Percentiles rank a stretch among this genome's conserved stretches.
These are phyloP conservation scores for Russula compacta DNA, from an alignment of 768 basidiomycete genomes.

Conservation along the genomic window DNA sequence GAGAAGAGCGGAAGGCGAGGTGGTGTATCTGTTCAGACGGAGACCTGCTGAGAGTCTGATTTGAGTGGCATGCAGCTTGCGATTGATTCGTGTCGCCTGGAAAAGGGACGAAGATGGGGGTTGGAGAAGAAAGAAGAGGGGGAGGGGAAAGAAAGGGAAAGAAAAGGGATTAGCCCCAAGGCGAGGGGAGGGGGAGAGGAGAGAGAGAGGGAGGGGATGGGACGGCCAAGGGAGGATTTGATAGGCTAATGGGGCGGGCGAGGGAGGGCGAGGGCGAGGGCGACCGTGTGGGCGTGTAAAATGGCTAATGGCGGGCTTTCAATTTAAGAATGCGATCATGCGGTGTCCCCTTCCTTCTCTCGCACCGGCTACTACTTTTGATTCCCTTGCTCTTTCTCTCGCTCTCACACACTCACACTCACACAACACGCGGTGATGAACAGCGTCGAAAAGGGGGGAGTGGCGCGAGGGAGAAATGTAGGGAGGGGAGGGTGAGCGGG, in stretches of 20 bases:
- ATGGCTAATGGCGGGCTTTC: constrained; percentile 17
- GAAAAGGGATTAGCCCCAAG: background rate
- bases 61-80: constrained; percentile 21
- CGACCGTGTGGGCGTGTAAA: constrained; percentile 26
- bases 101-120: background rate
- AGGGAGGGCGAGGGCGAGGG: background rate
- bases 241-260: constrained; percentile 1
- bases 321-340: constrained; percentile 17
- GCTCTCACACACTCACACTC: background rate
- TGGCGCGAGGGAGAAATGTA: background rate
- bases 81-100: background rate
- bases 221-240: constrained; percentile 8
- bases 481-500: constrained; percentile 18
- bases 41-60: constrained; percentile 51
- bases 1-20: constrained; percentile 21
- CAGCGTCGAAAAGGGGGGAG: background rate
- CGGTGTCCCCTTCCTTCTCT: background rate
- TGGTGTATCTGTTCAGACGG: constrained; percentile 39
- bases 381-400: background rate
- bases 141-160: background rate
- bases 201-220: background rate
- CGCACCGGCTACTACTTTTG: background rate
- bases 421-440: background rate
- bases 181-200: background rate
- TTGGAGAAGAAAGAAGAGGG: background rate